Percentiles rank a stretch among this genome's conserved stretches.
Conservation (phyloP, 345 rosid genomes). For the Draba incana region DNA sequence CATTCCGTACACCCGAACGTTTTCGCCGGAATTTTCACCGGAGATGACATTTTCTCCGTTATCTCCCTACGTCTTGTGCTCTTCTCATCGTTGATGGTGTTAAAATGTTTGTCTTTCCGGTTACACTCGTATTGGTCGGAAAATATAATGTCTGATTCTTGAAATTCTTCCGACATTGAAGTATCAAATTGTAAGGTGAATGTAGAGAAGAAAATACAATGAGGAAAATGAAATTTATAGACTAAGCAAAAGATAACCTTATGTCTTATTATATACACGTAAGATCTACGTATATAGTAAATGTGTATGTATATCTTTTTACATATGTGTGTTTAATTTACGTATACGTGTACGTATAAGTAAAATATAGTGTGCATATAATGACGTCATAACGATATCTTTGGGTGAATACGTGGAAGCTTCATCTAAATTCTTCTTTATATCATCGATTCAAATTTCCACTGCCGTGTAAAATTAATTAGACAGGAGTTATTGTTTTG, state of each 20-base stretch:
- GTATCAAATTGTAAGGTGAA: too few species aligned
- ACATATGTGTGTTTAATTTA: constrained; percentile 12
- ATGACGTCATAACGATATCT: constrained; percentile 46
- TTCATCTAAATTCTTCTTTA: constrained; percentile 7
- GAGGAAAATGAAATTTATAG: constrained; percentile 24
- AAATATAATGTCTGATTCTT: constrained; percentile 60
- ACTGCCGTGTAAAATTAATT: constrained; percentile 11
- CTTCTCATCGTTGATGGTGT: neutral
- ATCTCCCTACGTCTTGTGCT: constrained; percentile 1
- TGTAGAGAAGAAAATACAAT: constrained; percentile 26
- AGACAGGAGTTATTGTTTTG: neutral
- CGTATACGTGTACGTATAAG: constrained; percentile 27
- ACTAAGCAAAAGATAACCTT: constrained; percentile 32
- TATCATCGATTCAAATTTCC: neutral
- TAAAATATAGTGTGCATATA: constrained; percentile 31
- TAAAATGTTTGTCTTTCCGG: neutral
- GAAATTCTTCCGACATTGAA: constrained; percentile 54
- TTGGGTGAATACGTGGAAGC: constrained; percentile 36
- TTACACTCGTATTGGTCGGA: constrained; percentile 33
- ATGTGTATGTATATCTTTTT: constrained; percentile 13
- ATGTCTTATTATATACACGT: constrained; percentile 34
- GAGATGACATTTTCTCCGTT: constrained; percentile 28
- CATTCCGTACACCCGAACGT: constrained; percentile 22
- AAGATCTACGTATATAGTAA: constrained; percentile 19
- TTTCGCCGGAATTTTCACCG: constrained; percentile 44